A percentile compares a stretch with the other conserved stretches of the same genome.
Conservation (phyloP, 306 rosid species). For the Trifolium dubium region DNA sequence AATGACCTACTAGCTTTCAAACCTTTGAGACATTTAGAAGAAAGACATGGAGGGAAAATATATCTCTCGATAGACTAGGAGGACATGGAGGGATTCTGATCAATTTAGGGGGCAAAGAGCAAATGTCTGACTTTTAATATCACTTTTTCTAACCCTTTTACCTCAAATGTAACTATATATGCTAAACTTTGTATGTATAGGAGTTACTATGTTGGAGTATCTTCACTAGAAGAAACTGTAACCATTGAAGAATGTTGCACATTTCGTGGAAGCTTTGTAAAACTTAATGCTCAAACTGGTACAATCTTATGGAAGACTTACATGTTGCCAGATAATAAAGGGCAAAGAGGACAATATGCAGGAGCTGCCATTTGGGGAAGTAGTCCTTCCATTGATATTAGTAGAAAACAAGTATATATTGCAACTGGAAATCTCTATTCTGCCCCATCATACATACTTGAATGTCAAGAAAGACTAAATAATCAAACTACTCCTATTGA, state of each 20-base stretch:
- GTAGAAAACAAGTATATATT: conserved; percentile 52
- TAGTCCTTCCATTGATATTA: conserved; percentile 65
- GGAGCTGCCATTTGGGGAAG: conserved; percentile 83
- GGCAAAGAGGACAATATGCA: conserved; percentile 45
- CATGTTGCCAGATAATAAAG: conserved; percentile 60
- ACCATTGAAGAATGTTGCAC: conserved; percentile 51
- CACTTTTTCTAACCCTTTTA: neutral
- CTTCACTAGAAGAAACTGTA: conserved; percentile 46
- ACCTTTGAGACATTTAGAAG: too few species aligned
- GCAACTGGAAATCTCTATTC: conserved; percentile 68
- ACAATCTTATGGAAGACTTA: conserved; percentile 60
- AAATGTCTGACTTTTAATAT: too few species aligned
- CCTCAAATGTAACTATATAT: neutral
- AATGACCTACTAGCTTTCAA: too few species aligned
- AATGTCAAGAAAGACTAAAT: conserved; percentile 56
- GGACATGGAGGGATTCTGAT: too few species aligned
- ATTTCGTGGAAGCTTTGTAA: conserved; percentile 63
- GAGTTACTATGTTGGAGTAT: conserved; percentile 39
- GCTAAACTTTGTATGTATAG: neutral
- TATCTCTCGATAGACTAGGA: too few species aligned
- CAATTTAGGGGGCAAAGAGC: too few species aligned
- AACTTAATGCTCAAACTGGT: conserved; percentile 46
- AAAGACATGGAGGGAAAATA: too few species aligned
- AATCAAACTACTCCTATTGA: conserved; percentile 51
- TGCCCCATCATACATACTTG: conserved; percentile 45